A percentile compares a stretch with the other conserved stretches of the same genome.
Conservation (phyloP, 495 filamentous ascomycete genomes). For the Hypoxylon cercidicola region DNA sequence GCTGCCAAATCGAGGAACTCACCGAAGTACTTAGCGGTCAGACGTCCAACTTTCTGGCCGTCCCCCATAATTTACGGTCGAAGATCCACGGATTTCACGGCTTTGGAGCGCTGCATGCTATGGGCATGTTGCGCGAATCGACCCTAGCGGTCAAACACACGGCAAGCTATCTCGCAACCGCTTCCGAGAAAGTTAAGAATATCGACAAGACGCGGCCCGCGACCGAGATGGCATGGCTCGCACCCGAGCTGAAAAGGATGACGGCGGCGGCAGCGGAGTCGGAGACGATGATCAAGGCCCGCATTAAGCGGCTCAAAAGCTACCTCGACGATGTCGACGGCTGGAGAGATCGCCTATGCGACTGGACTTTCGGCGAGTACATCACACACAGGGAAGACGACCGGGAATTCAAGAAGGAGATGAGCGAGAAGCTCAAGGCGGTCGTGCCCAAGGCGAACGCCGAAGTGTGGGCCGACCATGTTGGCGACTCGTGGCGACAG, state of each 20-base stretch:
- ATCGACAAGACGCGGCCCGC: slow-evolving; percentile 52
- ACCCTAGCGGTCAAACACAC: slow-evolving; percentile 49
- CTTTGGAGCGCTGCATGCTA: slow-evolving; percentile 42
- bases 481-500: slow-evolving; percentile 41
- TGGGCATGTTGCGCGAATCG: slow-evolving; percentile 52
- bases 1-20: slow-evolving; percentile 12
- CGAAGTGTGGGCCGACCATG: slow-evolving; percentile 33
- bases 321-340: slow-evolving; percentile 46
- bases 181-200: slow-evolving; percentile 51
- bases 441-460: slow-evolving; percentile 21
- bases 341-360: slow-evolving; percentile 51
- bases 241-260: slow-evolving; percentile 52
- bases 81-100: slow-evolving; percentile 40
- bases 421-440: slow-evolving; percentile 24
- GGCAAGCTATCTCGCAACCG: slow-evolving; percentile 44
- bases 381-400: slow-evolving; percentile 6
- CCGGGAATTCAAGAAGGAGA: slow-evolving; percentile 24
- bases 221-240: slow-evolving; percentile 47
- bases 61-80: slow-evolving; percentile 29
- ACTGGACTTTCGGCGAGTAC: slow-evolving; percentile 34
- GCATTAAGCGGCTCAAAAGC: slow-evolving; percentile 47
- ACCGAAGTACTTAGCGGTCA: slow-evolving; percentile 35
- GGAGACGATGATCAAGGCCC: slow-evolving; percentile 45
- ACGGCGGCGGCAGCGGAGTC: slow-evolving; percentile 39
- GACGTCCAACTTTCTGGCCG: slow-evolving; percentile 34